Percentiles rank a stretch among this genome's conserved stretches.
These are phyloP conservation scores for Amanita inopinata DNA, from an alignment of 768 basidiomycete genomes.

Conservation along the genomic window DNA sequence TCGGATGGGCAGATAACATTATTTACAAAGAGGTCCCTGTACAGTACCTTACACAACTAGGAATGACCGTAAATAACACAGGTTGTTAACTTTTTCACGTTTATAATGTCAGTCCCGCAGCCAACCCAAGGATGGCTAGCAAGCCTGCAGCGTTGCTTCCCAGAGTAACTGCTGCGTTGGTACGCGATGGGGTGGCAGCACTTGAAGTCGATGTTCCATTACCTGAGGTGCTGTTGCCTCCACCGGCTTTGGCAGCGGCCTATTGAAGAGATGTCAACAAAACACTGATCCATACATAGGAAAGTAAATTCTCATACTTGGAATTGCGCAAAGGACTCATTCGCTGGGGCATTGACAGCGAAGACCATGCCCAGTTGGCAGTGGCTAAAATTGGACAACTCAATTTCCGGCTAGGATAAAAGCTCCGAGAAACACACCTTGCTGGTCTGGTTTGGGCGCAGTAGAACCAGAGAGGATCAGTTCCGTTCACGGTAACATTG, in stretches of 20 bases:
- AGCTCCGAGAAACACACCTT: conserved; percentile 8
- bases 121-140: conserved; percentile 17
- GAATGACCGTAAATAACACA: conserved; percentile 33
- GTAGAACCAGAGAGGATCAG: conserved; percentile 54
- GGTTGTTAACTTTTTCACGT: too few species aligned
- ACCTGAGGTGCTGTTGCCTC: conserved; percentile 12
- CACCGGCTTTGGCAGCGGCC: neutral
- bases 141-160: conserved; percentile 12
- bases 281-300: too few species aligned
- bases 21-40: too few species aligned
- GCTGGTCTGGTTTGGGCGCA: conserved; percentile 35
- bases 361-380: conserved; percentile 54
- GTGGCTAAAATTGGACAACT: conserved; percentile 22
- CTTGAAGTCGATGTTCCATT: conserved; percentile 10
- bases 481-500: conserved; percentile 30
- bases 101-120: conserved; percentile 24
- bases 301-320: conserved; percentile 20
- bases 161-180: conserved; percentile 13
- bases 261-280: neutral
- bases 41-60: conserved; percentile 24
- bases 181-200: conserved; percentile 10
- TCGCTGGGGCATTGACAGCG: conserved; percentile 40
- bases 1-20: too few species aligned
- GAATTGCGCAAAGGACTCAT: conserved; percentile 39
- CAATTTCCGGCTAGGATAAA: neutral